Base-by-base conservation (phyloP, 2,329 filamentous ascomycete genomes). In the Clarireedia monteithiana region DNA sequence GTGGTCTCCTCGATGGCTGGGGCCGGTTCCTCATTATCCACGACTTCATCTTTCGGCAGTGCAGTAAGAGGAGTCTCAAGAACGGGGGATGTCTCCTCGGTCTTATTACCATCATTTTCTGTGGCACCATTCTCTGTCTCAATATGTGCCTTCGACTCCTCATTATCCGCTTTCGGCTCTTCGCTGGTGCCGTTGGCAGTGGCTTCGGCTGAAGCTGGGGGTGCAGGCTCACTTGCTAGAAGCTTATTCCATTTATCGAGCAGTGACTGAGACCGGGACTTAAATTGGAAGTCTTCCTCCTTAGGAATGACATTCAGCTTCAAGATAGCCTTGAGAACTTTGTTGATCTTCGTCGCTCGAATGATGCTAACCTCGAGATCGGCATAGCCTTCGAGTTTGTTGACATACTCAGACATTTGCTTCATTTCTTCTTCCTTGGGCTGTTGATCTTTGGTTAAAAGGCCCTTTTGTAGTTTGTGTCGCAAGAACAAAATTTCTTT, bases 331-430 rank as follows among this genome's bases (percentile, higher is more conserved):
- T 95, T 96, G 56, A 99, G 80, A 10, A 99, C 92, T 76, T 99
- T 99, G 82, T 97, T 92, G 73, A 99, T 96, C 79, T 97, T 99
- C 60, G 94, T 99, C 14, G 76, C 78, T 61, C 89, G 84, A 66
- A 97, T 96, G 65, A 96, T 94, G 62, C 84, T 84, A 30, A 88
- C 89, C 69, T 97, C 92, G 4, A 97, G 81, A 62, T 95, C 88
- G 1, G 82, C 75, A 77, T 83, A 86, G 6, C 78, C 81, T 73
- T 99, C 94, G 5, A 99, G 81, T 71, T 95, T 89, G 30, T 78
- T 80, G 56, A 95, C 77, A 66, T 85, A 89, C 17, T 88, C 85
- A 4, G 85, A 85, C 85, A 94, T 91, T 48, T 76, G 74, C 60
- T 82, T 76, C 87, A 92, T 91, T 64, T 92, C 88, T 6, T 91